These are phyloP conservation scores for Coemansia sp. DNA, from an alignment of 192 early-diverging fungal species.

Conservation along the genomic window DNA sequence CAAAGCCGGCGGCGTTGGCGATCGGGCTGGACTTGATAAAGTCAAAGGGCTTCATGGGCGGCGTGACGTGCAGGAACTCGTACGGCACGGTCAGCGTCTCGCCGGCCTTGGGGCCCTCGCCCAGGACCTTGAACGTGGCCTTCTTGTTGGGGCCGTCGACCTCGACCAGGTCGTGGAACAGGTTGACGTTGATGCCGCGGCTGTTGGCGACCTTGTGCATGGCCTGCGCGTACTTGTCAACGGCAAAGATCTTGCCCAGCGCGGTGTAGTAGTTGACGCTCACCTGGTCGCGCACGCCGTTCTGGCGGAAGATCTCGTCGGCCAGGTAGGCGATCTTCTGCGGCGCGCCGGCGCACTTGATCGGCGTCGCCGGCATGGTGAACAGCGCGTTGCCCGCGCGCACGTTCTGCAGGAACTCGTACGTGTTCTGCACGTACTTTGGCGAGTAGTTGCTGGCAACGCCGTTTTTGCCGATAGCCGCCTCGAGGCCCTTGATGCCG, in stretches of 20 bases:
- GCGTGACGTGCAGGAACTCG: constrained; percentile 83
- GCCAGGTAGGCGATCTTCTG: constrained; percentile 86
- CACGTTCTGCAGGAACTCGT: constrained; percentile 65
- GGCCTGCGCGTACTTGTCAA: constrained; percentile 76
- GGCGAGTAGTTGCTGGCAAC: constrained; percentile 81
- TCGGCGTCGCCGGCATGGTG: constrained; percentile 81
- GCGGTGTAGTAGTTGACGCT: constrained; percentile 73
- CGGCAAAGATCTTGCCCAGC: constrained; percentile 82
- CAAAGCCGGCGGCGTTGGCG: constrained; percentile 76
- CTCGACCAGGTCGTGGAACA: constrained; percentile 66
- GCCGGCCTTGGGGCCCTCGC: constrained; percentile 35
- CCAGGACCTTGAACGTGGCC: constrained; percentile 66
- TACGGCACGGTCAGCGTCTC: constrained; percentile 63
- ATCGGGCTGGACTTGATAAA: constrained; percentile 70
- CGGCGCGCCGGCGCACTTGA: constrained; percentile 88
- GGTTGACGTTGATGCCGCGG: constrained; percentile 68
- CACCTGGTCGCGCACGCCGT: constrained; percentile 62
- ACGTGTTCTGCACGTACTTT: constrained; percentile 68
- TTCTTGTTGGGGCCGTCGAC: constrained; percentile 60
- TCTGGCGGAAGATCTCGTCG: constrained; percentile 75
- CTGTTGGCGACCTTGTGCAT: constrained; percentile 63
- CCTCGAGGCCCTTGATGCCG: constrained; percentile 69
- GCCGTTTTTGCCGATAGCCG: constrained; percentile 73
- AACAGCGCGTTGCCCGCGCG: constrained; percentile 63
- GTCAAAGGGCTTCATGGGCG: constrained; percentile 74